Evolutionary conservation across 306 rosid genomes (phyloP), one percentile per base, ranked within the genome.

Genomic region (Carpinus fangiana): DNA sequence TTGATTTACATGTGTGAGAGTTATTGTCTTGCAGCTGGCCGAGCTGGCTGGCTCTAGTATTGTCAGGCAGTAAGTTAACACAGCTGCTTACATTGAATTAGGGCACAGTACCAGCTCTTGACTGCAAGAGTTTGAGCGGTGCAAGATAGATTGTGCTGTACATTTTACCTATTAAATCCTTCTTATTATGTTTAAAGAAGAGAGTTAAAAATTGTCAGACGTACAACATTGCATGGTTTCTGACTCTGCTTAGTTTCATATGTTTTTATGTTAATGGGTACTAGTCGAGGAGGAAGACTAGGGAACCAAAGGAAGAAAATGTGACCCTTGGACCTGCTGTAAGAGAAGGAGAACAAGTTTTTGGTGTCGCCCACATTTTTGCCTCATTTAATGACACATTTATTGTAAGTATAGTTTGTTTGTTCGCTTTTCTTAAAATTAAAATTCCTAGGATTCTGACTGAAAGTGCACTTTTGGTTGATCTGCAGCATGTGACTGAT

Each of bases 261-360:
- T 43, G 61, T 64, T 54, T 48, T 41, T 68, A 38, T 79, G 54
- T 0, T 70, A 23, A 43, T 46, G 72, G 66, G 11, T 64, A 8
- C 8, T 77, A 87, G 89, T 90, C 90, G 48, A 89, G 76, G 89
- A 92, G 88, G 85, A 93, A 84, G 92, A 87, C 76, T 73, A 89
- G 98, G 68, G 98, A 93, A 84, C 98, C 98, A 18, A 93, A 93
- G 84, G 98, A 93, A 50, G 98, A 93, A 13, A 93, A 72, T n/a
- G 94, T 93, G 21, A 93, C 98, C 7, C 82, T 93, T 5, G 98
- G 98, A 56, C 98, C 98, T 13, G 84, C 92, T 12, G 97, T 93
- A 2, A 93, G 87, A 69, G 98, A 93, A 1, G 98, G 98, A 8
- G 98, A 93, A 75, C 90, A 91, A 53, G 94, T 87, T 48, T 91